Conservation (phyloP, 306 rosid genomes). For the Boehmeria nivea region DNA sequence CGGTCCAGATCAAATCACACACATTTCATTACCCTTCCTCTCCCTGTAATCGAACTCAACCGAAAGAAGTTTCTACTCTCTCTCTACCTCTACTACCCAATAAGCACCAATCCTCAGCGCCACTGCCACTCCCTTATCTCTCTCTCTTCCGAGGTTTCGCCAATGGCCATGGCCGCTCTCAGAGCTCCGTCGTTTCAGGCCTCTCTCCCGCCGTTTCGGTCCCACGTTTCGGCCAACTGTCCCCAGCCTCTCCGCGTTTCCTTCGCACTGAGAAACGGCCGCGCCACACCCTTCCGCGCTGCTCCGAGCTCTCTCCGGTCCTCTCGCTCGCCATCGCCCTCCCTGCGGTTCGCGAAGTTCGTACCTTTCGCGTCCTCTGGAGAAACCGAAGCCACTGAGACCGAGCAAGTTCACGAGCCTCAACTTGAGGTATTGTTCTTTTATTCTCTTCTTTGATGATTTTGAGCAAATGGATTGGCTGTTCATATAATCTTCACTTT, state of each 20-base stretch:
- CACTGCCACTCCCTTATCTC: slow-evolving; percentile 22
- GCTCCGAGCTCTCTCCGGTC: slow-evolving; percentile 26
- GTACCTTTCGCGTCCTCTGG: slow-evolving; percentile 43
- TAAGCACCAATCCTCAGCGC: neutral
- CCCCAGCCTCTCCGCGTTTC: slow-evolving; percentile 23
- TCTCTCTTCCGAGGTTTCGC: slow-evolving; percentile 13
- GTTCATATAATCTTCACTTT: no score
- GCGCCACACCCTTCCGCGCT: slow-evolving; percentile 14
- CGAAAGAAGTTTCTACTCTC: neutral
- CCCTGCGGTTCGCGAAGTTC: slow-evolving; percentile 39
- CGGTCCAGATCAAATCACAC: no score
- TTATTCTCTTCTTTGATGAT: neutral
- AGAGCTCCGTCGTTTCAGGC: slow-evolving; percentile 40
- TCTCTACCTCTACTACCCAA: neutral
- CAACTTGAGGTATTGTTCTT: slow-evolving; percentile 23
- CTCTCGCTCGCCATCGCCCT: slow-evolving; percentile 22
- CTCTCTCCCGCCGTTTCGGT: slow-evolving; percentile 16
- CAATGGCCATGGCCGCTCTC: slow-evolving; percentile 47
- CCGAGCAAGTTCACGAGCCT: slow-evolving; percentile 42
- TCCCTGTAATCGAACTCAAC: neutral
- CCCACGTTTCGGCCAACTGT: slow-evolving; percentile 14
- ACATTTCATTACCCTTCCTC: no score
- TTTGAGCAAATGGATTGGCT: neutral
- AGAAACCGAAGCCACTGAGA: slow-evolving; percentile 37
- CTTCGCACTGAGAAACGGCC: slow-evolving; percentile 14